Conservation (phyloP, 2,329 filamentous ascomycete genomes). For the Bipolaris cookei region DNA sequence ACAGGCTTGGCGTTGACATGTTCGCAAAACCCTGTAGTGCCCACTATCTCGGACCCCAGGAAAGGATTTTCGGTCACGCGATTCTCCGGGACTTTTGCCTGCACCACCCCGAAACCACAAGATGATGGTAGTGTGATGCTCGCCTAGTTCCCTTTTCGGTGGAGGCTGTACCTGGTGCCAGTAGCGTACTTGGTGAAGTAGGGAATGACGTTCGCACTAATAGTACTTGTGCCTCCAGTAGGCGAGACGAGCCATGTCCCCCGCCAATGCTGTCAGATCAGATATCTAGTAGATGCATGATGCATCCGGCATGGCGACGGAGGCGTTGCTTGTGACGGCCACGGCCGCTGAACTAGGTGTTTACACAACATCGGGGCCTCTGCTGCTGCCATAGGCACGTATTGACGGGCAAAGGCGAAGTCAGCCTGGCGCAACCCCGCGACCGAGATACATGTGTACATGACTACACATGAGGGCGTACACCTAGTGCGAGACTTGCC, state of each 20-base stretch:
- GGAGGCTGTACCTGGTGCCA: neutral
- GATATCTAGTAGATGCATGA: neutral
- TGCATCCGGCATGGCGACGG: no score
- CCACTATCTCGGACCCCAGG: no score
- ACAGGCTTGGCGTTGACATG: neutral
- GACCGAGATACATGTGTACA: neutral
- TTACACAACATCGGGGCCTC: no score
- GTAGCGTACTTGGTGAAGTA: neutral
- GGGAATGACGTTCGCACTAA: neutral
- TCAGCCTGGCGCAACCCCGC: neutral
- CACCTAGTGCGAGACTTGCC: neutral
- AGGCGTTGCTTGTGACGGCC: no score
- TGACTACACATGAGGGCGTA: neutral
- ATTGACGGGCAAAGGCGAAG: neutral
- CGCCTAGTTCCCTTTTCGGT: neutral
- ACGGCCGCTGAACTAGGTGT: no score
- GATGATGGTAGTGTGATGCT: neutral
- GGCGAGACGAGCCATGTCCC: constrained; percentile 7
- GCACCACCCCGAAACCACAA: no score
- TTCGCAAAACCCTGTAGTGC: neutral
- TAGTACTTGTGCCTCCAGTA: neutral
- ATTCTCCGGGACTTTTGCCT: neutral
- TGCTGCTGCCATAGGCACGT: no score
- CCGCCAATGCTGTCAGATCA: neutral
- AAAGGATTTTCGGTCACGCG: no score